phyloP scores from a whole-genome alignment of 441 rosid genomes.

The Bruguiera hainesii region DNA sequence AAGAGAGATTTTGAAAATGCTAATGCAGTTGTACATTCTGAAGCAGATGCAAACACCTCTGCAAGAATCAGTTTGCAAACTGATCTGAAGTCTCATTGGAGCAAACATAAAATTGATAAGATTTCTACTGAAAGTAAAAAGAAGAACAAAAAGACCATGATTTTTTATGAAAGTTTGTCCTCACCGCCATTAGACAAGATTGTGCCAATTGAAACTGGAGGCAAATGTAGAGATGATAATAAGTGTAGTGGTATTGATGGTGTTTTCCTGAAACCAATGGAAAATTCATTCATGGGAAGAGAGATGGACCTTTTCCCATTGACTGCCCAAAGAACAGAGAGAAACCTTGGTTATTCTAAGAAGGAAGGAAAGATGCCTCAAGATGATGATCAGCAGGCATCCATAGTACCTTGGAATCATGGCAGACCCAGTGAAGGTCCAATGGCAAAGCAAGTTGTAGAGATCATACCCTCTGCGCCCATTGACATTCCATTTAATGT shows the following conservation, averaged over 20 bases:
- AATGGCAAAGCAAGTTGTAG: slow-evolving; percentile 29
- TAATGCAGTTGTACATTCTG: slow-evolving; percentile 40
- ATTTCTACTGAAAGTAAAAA: slow-evolving; percentile 39
- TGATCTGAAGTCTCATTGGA: slow-evolving; percentile 30
- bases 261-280: slow-evolving; percentile 22
- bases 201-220: slow-evolving; percentile 30
- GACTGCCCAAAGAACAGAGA: slow-evolving; percentile 40
- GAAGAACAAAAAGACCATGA: slow-evolving; percentile 42
- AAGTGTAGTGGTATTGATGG: slow-evolving; percentile 24
- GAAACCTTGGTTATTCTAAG: slow-evolving; percentile 36
- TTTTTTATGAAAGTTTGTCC: slow-evolving; percentile 36
- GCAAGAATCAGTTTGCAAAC: slow-evolving; percentile 29
- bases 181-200: slow-evolving; percentile 27
- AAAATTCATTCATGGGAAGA: slow-evolving; percentile 30
- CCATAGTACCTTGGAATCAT: slow-evolving; percentile 34
- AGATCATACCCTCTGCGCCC: slow-evolving; percentile 25
- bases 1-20: slow-evolving; percentile 40
- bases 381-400: slow-evolving; percentile 32
- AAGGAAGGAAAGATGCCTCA: slow-evolving; percentile 49
- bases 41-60: slow-evolving; percentile 34
- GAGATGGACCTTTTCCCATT: slow-evolving; percentile 36
- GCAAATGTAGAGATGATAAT: slow-evolving; percentile 28
- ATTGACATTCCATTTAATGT: slow-evolving; percentile 29
- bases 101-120: slow-evolving; percentile 39
- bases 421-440: slow-evolving; percentile 34